Evolutionary conservation across 176 grass and related monocot species (phyloP).

Genomic region (Alopecurus myosuroides): DNA sequence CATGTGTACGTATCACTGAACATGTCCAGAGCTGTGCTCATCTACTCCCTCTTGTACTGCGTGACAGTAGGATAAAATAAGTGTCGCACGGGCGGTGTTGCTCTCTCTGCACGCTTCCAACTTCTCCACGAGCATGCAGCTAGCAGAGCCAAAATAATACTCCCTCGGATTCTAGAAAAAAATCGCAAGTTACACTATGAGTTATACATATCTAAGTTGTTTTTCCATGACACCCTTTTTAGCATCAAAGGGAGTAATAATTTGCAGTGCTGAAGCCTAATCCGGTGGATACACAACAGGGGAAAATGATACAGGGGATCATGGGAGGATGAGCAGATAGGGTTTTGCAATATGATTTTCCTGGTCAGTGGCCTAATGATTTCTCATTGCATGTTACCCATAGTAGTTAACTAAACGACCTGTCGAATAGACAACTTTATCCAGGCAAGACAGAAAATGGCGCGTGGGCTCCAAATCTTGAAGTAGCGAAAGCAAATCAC

Average conservation of each 20-base stretch:
- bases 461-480: neutral
- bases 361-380: neutral
- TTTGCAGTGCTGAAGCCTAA: neutral
- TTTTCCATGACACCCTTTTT: too few species aligned
- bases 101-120: conserved; percentile 6
- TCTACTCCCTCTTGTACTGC: neutral
- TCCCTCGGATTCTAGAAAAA: too few species aligned
- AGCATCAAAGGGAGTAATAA: too few species aligned
- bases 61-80: neutral
- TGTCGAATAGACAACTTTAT: neutral
- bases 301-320: neutral
- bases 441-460: neutral
- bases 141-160: neutral
- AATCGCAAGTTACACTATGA: too few species aligned
- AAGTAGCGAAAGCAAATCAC: neutral
- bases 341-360: neutral
- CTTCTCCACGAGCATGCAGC: neutral
- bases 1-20: neutral
- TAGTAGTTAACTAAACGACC: neutral
- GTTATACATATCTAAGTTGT: too few species aligned
- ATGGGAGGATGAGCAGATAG: neutral
- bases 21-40: neutral
- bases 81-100: neutral
- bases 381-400: neutral
- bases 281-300: neutral